Evolutionary conservation across 75 land plant genomes (phyloP), one percentile per base, ranked within the genome.

Genomic region (Picea glauca): DNA sequence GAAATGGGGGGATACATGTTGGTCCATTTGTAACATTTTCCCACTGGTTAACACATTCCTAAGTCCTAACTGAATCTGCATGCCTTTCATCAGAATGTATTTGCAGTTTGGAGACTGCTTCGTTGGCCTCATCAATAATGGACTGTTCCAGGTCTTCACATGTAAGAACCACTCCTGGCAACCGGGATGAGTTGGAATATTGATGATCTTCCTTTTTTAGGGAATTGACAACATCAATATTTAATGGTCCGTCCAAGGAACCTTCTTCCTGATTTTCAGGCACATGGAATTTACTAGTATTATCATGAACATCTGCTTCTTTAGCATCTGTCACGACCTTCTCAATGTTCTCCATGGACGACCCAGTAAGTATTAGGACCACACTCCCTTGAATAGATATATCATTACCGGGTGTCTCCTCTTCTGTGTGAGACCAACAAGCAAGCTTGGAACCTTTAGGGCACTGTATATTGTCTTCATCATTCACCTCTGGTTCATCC

Each of bases 121-220:
- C 86, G 79, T 60, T 80, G 13, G 85, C 84, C 75, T 89, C 89
- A 58, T 96, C 87, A 40, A 96, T 75, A 35, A 96, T 84, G 30
- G 85, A 82, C 79, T 96, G 96, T 79, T 96, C 98, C 58, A 96
- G 87, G 76, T 93, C 96, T 84, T 96, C 94, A 87, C 98, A 96
- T 5, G 94, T 96, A 72, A 96, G 87, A 35, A 91, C 88, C 13
- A 67, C 75, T 26, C 26, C 26, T 26, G 26, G 26, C 26, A 26
- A 26, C 13, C 43, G 80, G 6, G 80, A 23, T 23, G 78, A 26
- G 17, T 35, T 73, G 13, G 30, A 23, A 18, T 23, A 33, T 65
- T 8, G 50, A 66, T 65, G 11, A 26, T 66, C 58, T 26, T 75
- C 50, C 18, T 13, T 18, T 3, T 26, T 18, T 18, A 26, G 18